phyloP scores from a whole-genome alignment of 495 filamentous ascomycete genomes.

The Haplographium delicatum region DNA sequence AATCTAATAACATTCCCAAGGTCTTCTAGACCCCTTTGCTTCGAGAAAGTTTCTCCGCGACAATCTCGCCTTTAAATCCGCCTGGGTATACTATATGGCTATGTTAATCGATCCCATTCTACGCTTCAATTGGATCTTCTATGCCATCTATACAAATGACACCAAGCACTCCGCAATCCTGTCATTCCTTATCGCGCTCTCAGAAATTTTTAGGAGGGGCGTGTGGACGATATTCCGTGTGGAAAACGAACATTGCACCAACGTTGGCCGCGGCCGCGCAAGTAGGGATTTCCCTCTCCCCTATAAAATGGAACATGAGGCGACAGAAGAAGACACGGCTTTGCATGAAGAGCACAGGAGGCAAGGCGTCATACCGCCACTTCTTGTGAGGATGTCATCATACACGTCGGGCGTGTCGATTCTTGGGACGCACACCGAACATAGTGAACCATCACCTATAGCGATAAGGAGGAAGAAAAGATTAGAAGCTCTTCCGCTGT shows the following conservation, averaged over 20 bases:
- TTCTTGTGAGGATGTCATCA: too few species aligned
- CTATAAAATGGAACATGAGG: constrained; percentile 37
- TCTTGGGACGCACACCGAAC: not conserved
- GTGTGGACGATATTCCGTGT: constrained; percentile 91
- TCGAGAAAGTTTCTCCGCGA: constrained; percentile 60
- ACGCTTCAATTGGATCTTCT: constrained; percentile 93
- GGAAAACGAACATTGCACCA: constrained; percentile 93
- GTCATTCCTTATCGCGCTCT: constrained; percentile 67
- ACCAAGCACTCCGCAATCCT: constrained; percentile 74
- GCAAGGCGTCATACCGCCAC: too few species aligned
- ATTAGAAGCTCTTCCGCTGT: not conserved
- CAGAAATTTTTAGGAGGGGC: constrained; percentile 75
- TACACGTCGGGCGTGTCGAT: not conserved
- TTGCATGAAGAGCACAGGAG: not conserved
- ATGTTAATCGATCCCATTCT: constrained; percentile 81
- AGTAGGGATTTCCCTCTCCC: constrained; percentile 75
- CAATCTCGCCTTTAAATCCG: constrained; percentile 66
- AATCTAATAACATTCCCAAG: constrained; percentile 57
- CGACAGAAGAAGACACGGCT: not conserved
- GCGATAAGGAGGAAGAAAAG: not conserved
- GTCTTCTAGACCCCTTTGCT: too few species aligned
- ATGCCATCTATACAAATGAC: constrained; percentile 72
- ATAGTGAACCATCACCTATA: not conserved
- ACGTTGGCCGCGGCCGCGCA: constrained; percentile 79
- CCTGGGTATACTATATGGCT: constrained; percentile 78